phyloP scores from a whole-genome alignment of 495 filamentous ascomycete species.

The Patellaria atrata region DNA sequence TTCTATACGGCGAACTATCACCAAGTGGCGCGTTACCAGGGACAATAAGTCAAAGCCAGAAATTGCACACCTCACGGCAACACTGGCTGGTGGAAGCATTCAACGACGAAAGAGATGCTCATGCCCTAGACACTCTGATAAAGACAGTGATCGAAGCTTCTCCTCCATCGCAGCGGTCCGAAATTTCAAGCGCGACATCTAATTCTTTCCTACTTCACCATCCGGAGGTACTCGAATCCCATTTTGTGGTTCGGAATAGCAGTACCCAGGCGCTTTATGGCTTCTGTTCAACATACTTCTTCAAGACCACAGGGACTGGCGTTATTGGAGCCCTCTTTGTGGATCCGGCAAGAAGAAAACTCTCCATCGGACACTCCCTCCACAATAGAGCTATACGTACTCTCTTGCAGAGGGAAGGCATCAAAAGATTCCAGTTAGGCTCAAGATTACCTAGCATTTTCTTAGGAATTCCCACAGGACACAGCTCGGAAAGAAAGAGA shows the following conservation, averaged over 20 bases:
- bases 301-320: slow-evolving; percentile 50
- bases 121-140: slow-evolving; percentile 54
- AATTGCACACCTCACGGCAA: slow-evolving; percentile 64
- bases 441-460: slow-evolving; percentile 65
- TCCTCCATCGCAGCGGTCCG: slow-evolving; percentile 40
- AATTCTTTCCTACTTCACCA: slow-evolving; percentile 57
- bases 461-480: slow-evolving; percentile 53
- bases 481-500: slow-evolving; percentile 34
- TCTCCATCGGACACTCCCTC: slow-evolving; percentile 74
- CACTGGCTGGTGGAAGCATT: slow-evolving; percentile 83
- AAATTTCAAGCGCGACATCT: slow-evolving; percentile 53
- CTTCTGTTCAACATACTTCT: slow-evolving; percentile 76
- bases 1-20: slow-evolving; percentile 61
- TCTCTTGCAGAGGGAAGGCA: slow-evolving; percentile 49
- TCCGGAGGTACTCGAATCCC: slow-evolving; percentile 54
- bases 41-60: slow-evolving; percentile 67
- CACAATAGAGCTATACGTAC: slow-evolving; percentile 67
- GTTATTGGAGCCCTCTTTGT: slow-evolving; percentile 75
- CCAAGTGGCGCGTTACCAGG: slow-evolving; percentile 64
- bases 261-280: slow-evolving; percentile 77
- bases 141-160: slow-evolving; percentile 45
- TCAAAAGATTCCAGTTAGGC: slow-evolving; percentile 66
- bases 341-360: slow-evolving; percentile 64
- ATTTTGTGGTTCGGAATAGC: slow-evolving; percentile 85
- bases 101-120: slow-evolving; percentile 58